These are phyloP conservation scores for Paulownia fortunei DNA, from an alignment of 257 asterid species.

Conservation along the genomic window DNA sequence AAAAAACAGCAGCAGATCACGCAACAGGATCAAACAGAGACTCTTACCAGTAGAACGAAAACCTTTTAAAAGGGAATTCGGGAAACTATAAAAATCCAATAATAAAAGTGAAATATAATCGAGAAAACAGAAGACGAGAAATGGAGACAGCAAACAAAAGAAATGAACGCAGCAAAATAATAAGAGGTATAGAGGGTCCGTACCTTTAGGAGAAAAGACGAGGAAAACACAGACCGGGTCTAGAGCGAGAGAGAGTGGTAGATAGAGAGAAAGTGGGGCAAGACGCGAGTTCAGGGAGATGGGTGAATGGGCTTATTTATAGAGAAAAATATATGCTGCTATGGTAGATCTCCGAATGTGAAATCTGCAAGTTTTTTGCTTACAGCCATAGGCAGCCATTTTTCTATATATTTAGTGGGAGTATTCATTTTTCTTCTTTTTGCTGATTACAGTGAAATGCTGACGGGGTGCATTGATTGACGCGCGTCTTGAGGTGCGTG, in stretches of 20 bases:
- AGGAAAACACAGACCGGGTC: constrained; percentile 24
- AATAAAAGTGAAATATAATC: too few species aligned
- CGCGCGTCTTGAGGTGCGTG: constrained; percentile 22
- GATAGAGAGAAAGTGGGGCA: constrained; percentile 32
- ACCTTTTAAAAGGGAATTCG: too few species aligned
- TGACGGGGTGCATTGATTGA: not conserved
- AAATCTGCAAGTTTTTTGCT: not conserved
- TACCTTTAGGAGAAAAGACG: constrained; percentile 43
- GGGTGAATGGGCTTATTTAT: constrained; percentile 37
- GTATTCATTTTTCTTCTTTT: too few species aligned
- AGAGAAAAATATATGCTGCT: constrained; percentile 33
- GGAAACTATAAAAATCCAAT: too few species aligned
- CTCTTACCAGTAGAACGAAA: too few species aligned
- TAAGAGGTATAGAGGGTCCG: too few species aligned
- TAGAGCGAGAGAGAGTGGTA: not conserved
- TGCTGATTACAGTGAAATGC: not conserved
- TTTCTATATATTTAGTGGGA: not conserved
- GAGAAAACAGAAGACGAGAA: not conserved
- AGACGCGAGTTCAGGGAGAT: constrained; percentile 42
- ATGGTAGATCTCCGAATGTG: constrained; percentile 45
- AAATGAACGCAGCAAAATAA: constrained; percentile 26
- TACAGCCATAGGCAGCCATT: not conserved
- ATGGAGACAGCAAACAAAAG: not conserved
- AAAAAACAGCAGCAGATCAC: not conserved
- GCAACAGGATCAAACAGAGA: too few species aligned